Conservation (phyloP, 1,284 basidiomycete genomes). For the Gymnopus androsaceus region DNA sequence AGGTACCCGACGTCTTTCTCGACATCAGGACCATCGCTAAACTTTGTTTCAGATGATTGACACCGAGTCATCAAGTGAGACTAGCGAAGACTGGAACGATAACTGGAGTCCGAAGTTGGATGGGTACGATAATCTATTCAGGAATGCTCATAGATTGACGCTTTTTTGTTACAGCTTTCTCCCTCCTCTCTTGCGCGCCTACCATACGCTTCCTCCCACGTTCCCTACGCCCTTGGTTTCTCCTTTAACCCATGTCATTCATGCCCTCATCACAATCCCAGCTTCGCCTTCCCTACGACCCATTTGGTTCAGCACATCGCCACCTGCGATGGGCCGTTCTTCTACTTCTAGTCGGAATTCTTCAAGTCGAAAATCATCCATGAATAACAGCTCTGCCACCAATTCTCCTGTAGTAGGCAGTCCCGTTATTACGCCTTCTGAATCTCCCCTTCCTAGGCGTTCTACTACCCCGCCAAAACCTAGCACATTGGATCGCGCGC, state of each 20-base stretch:
- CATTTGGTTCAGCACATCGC: constrained; percentile 46
- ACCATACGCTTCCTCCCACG: constrained; percentile 59
- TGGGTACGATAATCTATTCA: constrained; percentile 40
- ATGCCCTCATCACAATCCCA: constrained; percentile 73
- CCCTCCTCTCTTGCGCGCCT: constrained; percentile 60
- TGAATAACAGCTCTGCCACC: constrained; percentile 14
- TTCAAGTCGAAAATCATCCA: constrained; percentile 18
- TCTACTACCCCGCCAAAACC: constrained; percentile 41
- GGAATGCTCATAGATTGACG: constrained; percentile 4
- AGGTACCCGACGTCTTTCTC: constrained; percentile 34
- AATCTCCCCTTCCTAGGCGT: constrained; percentile 37
- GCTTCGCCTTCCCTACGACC: constrained; percentile 53
- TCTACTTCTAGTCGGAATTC: background rate
- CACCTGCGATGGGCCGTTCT: constrained; percentile 13
- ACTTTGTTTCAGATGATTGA: constrained; percentile 42
- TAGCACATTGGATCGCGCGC: constrained; percentile 59
- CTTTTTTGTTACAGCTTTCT: constrained; percentile 45
- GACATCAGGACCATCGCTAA: background rate
- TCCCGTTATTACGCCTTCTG: constrained; percentile 22
- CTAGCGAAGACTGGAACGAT: constrained; percentile 44
- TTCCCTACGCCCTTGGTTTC: constrained; percentile 61
- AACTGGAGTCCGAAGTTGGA: constrained; percentile 72
- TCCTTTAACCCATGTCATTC: constrained; percentile 75
- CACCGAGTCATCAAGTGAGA: constrained; percentile 35
- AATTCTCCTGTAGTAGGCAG: constrained; percentile 1